Evolutionary conservation across 768 basidiomycete genomes (phyloP).

Genomic region (Amyloporia xantha): DNA sequence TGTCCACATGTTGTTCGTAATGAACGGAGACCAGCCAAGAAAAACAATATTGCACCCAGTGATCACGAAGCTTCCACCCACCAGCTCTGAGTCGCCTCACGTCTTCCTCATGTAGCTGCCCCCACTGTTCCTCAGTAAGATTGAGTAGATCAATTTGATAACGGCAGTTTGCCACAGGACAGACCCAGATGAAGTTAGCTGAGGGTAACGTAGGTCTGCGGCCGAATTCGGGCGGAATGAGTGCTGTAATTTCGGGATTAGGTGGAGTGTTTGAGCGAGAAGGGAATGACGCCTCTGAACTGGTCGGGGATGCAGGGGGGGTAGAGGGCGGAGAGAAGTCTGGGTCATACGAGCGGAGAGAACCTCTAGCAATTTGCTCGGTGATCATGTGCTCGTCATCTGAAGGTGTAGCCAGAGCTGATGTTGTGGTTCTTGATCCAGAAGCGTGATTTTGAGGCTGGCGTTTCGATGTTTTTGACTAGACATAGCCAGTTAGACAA

Average conservation of each 20-base stretch:
- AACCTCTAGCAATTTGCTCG: not conserved
- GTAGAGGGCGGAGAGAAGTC: slow-evolving; percentile 54
- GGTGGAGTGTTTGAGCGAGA: slow-evolving; percentile 14
- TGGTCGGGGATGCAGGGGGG: slow-evolving; percentile 32
- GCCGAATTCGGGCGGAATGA: slow-evolving; percentile 32
- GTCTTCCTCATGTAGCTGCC: slow-evolving; percentile 14
- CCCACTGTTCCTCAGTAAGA: slow-evolving; percentile 28
- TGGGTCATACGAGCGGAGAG: slow-evolving; percentile 35
- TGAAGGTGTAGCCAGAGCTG: slow-evolving; percentile 1
- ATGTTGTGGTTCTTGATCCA: too few relatives aligned
- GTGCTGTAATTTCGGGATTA: slow-evolving; percentile 17
- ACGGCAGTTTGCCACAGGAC: slow-evolving; percentile 37
- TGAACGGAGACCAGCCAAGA: slow-evolving; percentile 19
- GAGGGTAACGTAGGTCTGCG: slow-evolving; percentile 33
- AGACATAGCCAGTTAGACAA: too few relatives aligned
- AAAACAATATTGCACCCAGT: slow-evolving; percentile 10
- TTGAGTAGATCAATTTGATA: slow-evolving; percentile 42
- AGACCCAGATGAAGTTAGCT: slow-evolving; percentile 46
- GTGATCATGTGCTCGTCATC: slow-evolving; percentile 3
- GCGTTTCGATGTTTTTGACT: not conserved
- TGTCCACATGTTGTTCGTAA: slow-evolving; percentile 14
- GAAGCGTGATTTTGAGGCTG: slow-evolving; percentile 1
- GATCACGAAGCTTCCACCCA: slow-evolving; percentile 12
- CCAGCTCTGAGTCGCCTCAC: slow-evolving; percentile 2
- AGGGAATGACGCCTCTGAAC: slow-evolving; percentile 20